These are phyloP conservation scores for Ogataea pignaliae DNA, from an alignment of 805 yeast genomes.

Conservation along the genomic window DNA sequence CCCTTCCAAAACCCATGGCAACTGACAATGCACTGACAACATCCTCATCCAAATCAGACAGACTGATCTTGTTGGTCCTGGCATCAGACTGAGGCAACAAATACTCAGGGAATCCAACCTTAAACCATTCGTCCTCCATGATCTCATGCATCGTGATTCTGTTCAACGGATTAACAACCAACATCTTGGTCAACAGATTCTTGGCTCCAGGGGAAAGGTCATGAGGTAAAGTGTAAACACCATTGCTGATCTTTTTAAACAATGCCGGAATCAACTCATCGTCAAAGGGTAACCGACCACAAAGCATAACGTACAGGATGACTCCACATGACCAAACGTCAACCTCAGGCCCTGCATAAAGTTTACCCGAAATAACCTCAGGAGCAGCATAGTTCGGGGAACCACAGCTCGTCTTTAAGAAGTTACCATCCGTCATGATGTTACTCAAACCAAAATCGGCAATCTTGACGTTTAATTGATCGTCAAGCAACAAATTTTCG, in stretches of 20 bases:
- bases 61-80: constrained; percentile 27
- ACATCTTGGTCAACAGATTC: constrained; percentile 77
- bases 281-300: constrained; percentile 93
- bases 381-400: constrained; percentile 98
- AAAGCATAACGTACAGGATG: constrained; percentile 88
- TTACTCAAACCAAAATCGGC: constrained; percentile 95
- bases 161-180: constrained; percentile 90
- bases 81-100: constrained; percentile 56
- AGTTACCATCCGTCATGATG: constrained; percentile 97
- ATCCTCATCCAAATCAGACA: constrained; percentile 59
- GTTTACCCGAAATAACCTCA: constrained; percentile 89
- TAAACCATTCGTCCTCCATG: constrained; percentile 93
- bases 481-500: constrained; percentile 85
- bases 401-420: constrained; percentile 91
- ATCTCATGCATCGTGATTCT: constrained; percentile 91
- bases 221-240: constrained; percentile 87
- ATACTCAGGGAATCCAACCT: constrained; percentile 72
- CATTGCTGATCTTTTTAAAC: constrained; percentile 87
- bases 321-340: constrained; percentile 99
- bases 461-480: constrained; percentile 85
- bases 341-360: constrained; percentile 97
- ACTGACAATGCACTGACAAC: constrained; percentile 68
- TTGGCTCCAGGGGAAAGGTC: constrained; percentile 84
- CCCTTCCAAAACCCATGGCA: constrained; percentile 86
- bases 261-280: constrained; percentile 94